Evolutionary conservation across 2,329 filamentous ascomycete genomes (phyloP).

Genomic region (Alternaria brassicae): DNA sequence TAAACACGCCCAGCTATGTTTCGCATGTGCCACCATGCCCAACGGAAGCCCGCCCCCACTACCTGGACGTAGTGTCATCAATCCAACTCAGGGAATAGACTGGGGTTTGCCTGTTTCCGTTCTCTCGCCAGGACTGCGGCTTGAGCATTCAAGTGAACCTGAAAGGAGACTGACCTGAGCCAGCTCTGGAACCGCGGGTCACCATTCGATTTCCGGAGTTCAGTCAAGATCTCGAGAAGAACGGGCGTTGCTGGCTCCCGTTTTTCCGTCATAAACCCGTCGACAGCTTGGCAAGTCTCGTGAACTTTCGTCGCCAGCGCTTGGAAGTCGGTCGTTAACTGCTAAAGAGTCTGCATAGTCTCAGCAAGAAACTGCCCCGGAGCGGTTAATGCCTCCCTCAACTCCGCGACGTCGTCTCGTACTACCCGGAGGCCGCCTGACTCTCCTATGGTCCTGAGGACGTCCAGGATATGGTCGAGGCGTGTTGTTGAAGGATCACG

Average conservation of each 20-base stretch:
- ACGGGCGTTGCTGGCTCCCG: not conserved
- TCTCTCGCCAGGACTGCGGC: constrained; percentile 19
- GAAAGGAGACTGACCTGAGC: constrained; percentile 17
- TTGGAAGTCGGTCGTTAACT: constrained; percentile 16
- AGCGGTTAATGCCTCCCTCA: not conserved
- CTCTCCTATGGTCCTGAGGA: not conserved
- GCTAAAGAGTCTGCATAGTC: constrained; percentile 4
- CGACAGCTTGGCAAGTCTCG: constrained; percentile 8
- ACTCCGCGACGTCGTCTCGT: not conserved
- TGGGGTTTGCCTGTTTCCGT: constrained; percentile 19
- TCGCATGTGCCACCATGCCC: constrained; percentile 21
- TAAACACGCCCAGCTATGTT: constrained; percentile 13
- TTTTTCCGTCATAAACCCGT: constrained; percentile 5
- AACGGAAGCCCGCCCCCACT: not conserved
- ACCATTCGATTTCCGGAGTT: constrained; percentile 5
- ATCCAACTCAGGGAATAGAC: constrained; percentile 21
- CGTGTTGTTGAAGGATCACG: not conserved
- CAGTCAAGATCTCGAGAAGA: constrained; percentile 14
- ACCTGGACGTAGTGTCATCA: constrained; percentile 13
- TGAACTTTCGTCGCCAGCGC: constrained; percentile 7
- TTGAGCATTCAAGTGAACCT: not conserved
- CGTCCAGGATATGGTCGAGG: not conserved
- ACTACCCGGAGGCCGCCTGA: not conserved
- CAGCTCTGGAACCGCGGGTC: constrained; percentile 15
- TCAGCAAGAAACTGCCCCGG: not conserved